Evolutionary conservation across 805 yeast species (phyloP).

Genomic region (Pachysolen tannophilus): DNA sequence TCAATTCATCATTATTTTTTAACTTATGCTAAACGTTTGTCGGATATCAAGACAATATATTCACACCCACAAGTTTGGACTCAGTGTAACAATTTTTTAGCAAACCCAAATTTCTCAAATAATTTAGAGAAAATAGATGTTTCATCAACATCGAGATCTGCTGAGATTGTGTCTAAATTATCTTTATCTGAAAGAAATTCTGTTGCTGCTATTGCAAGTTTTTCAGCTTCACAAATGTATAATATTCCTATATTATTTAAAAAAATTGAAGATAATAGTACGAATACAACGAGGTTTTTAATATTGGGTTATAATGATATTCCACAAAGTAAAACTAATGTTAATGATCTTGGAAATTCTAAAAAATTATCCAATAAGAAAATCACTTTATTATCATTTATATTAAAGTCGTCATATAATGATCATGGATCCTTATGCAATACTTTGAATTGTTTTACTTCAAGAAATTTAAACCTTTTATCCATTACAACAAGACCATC

Average conservation of each 20-base stretch:
- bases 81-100: conserved; percentile 60
- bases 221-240: conserved; percentile 55
- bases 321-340: conserved; percentile 8
- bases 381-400: conserved; percentile 56
- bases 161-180: conserved; percentile 44
- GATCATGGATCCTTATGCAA: conserved; percentile 70
- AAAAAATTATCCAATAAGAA: conserved; percentile 13
- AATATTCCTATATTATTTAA: conserved; percentile 43
- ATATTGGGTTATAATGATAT: conserved; percentile 39
- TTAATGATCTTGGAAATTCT: conserved; percentile 4
- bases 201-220: conserved; percentile 68
- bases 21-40: conserved; percentile 34
- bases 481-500: conserved; percentile 77
- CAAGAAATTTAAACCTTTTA: conserved; percentile 52
- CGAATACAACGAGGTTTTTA: conserved; percentile 83
- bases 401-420: conserved; percentile 44
- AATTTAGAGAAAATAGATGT: conserved; percentile 50
- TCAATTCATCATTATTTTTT: conserved; percentile 72
- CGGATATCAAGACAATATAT: conserved; percentile 49
- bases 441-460: conserved; percentile 50
- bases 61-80: conserved; percentile 99
- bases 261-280: conserved; percentile 62
- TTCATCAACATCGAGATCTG: conserved; percentile 81
- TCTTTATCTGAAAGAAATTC: conserved; percentile 24
- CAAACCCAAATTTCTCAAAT: conserved; percentile 20